A percentile compares a stretch with the other conserved stretches of the same genome.
phyloP scores from a whole-genome alignment of 2,329 filamentous ascomycete genomes.

The Fusarium sp. region DNA sequence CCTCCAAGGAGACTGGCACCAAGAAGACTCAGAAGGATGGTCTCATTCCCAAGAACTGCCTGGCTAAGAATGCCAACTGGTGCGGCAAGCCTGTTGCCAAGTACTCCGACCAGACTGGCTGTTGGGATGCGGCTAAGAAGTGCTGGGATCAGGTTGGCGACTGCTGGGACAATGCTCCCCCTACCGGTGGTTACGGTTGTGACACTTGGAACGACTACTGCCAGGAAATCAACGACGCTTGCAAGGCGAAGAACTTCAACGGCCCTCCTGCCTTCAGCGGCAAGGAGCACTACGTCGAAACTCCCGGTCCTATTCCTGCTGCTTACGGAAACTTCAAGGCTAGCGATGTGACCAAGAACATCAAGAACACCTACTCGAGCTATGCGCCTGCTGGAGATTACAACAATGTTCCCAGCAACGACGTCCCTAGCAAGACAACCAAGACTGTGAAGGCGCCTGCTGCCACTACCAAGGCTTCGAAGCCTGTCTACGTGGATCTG shows the following conservation, averaged over 20 bases:
- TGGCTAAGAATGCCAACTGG: conserved; percentile 78
- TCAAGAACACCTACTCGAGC: conserved; percentile 24
- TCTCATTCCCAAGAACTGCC: conserved; percentile 64
- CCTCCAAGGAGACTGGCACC: conserved; percentile 29
- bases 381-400: conserved; percentile 8
- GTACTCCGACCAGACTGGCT: conserved; percentile 66
- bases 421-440: background rate
- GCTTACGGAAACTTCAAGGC: conserved; percentile 45
- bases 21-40: conserved; percentile 54
- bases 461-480: conserved; percentile 9
- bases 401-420: background rate
- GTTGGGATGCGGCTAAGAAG: conserved; percentile 66
- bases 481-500: conserved; percentile 8
- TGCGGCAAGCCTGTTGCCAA: conserved; percentile 69
- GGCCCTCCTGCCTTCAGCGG: conserved; percentile 61
- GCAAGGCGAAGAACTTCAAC: conserved; percentile 54
- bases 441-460: conserved; percentile 15
- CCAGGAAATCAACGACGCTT: conserved; percentile 57
- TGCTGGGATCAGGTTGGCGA: conserved; percentile 68
- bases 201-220: conserved; percentile 72
- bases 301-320: conserved; percentile 51
- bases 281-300: conserved; percentile 46
- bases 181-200: conserved; percentile 70
- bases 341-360: conserved; percentile 26
- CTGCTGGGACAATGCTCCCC: conserved; percentile 70